phyloP scores from a whole-genome alignment of 208 protist species.

The Leishmania arabica region DNA sequence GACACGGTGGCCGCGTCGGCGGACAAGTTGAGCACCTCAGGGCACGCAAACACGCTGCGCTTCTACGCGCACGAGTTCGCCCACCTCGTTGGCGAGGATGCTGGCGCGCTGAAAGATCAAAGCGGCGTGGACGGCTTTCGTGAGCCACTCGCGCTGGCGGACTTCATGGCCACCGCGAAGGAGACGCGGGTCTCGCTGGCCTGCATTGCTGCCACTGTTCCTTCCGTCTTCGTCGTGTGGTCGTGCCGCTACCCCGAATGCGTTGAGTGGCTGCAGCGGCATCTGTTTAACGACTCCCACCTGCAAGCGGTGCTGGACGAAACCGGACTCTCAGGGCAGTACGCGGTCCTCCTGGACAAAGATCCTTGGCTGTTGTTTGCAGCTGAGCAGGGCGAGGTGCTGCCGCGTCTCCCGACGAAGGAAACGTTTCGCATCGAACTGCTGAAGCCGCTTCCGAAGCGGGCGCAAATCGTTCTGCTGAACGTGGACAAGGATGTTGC shows the following conservation, averaged over 20 bases:
- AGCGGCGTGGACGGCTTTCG: background rate
- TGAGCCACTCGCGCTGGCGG: conserved; percentile 18
- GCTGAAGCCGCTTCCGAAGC: conserved; percentile 44
- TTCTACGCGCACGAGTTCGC: conserved; percentile 35
- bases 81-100: conserved; percentile 12
- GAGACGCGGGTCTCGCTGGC: conserved; percentile 62
- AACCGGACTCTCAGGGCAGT: conserved; percentile 31
- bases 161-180: conserved; percentile 54
- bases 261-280: conserved; percentile 58
- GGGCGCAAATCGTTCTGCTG: conserved; percentile 84
- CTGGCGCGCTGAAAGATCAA: background rate
- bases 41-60: conserved; percentile 17
- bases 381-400: conserved; percentile 44
- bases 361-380: conserved; percentile 79
- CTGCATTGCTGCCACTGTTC: conserved; percentile 51
- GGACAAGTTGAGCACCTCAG: background rate
- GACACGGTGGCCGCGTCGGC: background rate
- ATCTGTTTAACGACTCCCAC: conserved; percentile 62
- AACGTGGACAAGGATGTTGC: conserved; percentile 69
- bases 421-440: conserved; percentile 32
- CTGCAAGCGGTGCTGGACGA: conserved; percentile 27
- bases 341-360: conserved; percentile 34
- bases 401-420: conserved; percentile 19
- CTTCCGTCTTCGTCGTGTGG: conserved; percentile 82
- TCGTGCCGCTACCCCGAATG: conserved; percentile 57